These are phyloP conservation scores for Salvia miltiorrhiza DNA, from an alignment of 257 asterid genomes.

Conservation along the genomic window DNA sequence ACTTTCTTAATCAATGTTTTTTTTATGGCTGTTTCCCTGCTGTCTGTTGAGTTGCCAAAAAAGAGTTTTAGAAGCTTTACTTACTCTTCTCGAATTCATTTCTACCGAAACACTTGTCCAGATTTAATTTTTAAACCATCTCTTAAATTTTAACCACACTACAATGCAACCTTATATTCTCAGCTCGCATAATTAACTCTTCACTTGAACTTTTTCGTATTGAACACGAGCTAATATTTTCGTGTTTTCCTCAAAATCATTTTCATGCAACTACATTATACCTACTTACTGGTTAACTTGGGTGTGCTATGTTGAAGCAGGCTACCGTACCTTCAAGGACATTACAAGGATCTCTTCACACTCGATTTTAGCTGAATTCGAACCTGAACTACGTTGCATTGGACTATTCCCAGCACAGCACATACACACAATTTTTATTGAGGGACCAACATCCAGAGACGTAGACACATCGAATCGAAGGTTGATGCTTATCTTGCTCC, in stretches of 20 bases:
- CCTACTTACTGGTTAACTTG: neutral
- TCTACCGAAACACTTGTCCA: neutral
- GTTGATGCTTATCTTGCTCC: constrained; percentile 34
- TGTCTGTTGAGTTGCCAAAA: neutral
- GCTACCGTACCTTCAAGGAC: constrained; percentile 59
- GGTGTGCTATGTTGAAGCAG: constrained; percentile 32
- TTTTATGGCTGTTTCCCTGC: neutral
- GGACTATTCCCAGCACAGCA: neutral
- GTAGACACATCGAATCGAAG: neutral
- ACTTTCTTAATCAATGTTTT: neutral
- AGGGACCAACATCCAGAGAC: constrained; percentile 17
- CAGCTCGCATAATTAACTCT: neutral
- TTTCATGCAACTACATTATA: neutral
- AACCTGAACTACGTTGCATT: constrained; percentile 18
- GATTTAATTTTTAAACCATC: neutral
- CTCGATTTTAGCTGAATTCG: constrained; percentile 59
- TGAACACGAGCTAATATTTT: neutral
- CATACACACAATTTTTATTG: neutral
- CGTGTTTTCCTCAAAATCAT: neutral
- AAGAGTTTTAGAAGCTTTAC: neutral
- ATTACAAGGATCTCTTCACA: constrained; percentile 52
- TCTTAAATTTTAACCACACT: neutral
- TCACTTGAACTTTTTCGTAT: neutral
- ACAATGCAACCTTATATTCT: neutral
- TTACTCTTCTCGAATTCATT: neutral